Evolutionary conservation across 208 protist genomes (phyloP).

Genomic region (Trypanosoma conorhini): DNA sequence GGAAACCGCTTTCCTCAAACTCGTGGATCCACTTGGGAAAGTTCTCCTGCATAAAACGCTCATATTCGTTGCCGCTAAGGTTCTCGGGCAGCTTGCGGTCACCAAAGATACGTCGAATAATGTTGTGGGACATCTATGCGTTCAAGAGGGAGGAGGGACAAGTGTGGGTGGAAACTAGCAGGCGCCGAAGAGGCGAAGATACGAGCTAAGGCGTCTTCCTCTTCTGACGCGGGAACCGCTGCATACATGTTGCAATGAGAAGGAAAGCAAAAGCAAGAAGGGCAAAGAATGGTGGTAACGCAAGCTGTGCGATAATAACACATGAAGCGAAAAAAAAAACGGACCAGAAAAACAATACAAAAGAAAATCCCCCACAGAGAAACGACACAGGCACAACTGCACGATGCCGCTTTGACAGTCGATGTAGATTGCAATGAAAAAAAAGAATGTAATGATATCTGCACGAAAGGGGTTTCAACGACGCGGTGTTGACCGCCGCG

Average conservation of each 20-base stretch:
- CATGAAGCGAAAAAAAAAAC: neutral
- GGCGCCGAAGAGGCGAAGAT: neutral
- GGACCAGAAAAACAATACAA: neutral
- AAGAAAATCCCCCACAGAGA: neutral
- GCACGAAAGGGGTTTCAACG: neutral
- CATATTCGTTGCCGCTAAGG: slow-evolving; percentile 73
- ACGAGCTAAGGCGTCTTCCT: neutral
- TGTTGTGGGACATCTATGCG: slow-evolving; percentile 65
- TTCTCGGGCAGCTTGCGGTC: slow-evolving; percentile 76
- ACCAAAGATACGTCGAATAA: slow-evolving; percentile 88
- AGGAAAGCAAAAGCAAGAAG: slow-evolving; percentile 1
- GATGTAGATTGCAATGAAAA: neutral
- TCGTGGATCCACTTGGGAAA: slow-evolving; percentile 88
- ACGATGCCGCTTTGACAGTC: neutral
- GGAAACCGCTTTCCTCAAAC: slow-evolving; percentile 88
- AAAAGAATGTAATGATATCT: neutral
- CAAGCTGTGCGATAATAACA: neutral
- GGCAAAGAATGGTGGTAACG: neutral
- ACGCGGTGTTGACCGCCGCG: neutral
- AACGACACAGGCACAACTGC: neutral
- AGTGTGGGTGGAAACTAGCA: neutral
- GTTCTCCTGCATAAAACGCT: slow-evolving; percentile 84
- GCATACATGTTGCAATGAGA: neutral
- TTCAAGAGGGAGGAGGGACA: neutral
- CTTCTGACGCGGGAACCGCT: neutral